Evolutionary conservation across 2,329 filamentous ascomycete genomes (phyloP).

Genomic region (Fusarium mexicanum): DNA sequence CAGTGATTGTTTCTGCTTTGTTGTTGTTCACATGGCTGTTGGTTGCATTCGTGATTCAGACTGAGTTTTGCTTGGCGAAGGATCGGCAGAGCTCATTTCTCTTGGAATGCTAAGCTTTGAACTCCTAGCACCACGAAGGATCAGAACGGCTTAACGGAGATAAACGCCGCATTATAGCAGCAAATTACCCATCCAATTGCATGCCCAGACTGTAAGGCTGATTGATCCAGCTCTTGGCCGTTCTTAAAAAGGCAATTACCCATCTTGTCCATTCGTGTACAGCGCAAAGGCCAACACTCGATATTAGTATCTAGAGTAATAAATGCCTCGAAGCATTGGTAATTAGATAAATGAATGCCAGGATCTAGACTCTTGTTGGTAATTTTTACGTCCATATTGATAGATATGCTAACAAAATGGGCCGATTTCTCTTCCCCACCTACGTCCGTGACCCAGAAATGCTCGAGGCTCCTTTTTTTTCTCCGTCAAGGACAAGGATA

Average conservation of each 20-base stretch:
- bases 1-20: not conserved
- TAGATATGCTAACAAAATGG: slow-evolving; percentile 21
- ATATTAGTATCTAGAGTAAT: not conserved
- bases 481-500: not conserved
- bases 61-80: not conserved
- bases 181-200: not conserved
- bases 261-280: not conserved
- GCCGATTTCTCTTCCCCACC: slow-evolving; percentile 23
- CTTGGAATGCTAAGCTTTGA: not conserved
- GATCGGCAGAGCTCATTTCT: not conserved
- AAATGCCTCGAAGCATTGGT: not conserved
- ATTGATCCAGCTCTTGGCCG: slow-evolving; percentile 11
- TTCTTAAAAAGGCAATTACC: not conserved
- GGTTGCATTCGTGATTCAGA: not conserved
- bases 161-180: not conserved
- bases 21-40: not conserved
- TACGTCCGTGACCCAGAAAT: not conserved
- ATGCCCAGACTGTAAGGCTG: not conserved
- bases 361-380: slow-evolving; percentile 13
- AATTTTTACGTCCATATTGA: slow-evolving; percentile 7
- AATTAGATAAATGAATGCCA: not conserved
- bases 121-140: not conserved
- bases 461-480: not conserved
- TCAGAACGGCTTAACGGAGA: not conserved
- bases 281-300: not conserved